Evolutionary conservation across 305 asterid species (phyloP).

Genomic region (Fraxinus ornus): DNA sequence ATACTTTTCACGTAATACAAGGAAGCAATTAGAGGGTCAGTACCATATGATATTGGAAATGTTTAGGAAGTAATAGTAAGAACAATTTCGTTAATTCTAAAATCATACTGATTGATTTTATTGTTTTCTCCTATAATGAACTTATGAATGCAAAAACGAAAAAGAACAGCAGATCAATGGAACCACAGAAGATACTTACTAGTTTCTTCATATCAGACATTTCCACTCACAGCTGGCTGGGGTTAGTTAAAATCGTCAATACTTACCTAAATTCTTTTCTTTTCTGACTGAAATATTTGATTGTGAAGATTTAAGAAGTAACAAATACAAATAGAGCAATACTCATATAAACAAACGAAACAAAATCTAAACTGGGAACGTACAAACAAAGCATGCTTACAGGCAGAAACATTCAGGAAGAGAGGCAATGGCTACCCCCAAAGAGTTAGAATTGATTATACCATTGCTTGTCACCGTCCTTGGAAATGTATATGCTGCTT

Average conservation of each 20-base stretch:
- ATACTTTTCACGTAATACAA: too few relatives aligned
- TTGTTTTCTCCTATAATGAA: background rate
- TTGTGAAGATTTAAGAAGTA: too few relatives aligned
- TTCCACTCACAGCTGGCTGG: too few relatives aligned
- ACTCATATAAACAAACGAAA: constrained; percentile 40
- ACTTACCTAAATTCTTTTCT: too few relatives aligned
- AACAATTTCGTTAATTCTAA: too few relatives aligned
- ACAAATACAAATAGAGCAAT: too few relatives aligned
- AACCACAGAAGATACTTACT: background rate
- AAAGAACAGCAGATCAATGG: background rate
- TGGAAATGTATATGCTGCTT: constrained; percentile 13
- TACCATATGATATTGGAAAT: too few relatives aligned
- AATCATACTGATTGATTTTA: too few relatives aligned
- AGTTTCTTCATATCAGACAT: background rate
- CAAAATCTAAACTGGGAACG: constrained; percentile 39
- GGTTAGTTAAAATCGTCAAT: too few relatives aligned
- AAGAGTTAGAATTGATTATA: constrained; percentile 18
- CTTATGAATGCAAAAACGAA: background rate
- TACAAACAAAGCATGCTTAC: constrained; percentile 55
- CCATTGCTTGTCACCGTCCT: constrained; percentile 17
- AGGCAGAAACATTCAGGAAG: constrained; percentile 50
- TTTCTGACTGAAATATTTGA: too few relatives aligned
- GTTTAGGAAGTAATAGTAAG: too few relatives aligned
- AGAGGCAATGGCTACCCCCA: constrained; percentile 38
- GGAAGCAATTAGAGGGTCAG: too few relatives aligned